Conservation (phyloP, 192 early-diverging fungal species). For the Coemansia sp. region DNA sequence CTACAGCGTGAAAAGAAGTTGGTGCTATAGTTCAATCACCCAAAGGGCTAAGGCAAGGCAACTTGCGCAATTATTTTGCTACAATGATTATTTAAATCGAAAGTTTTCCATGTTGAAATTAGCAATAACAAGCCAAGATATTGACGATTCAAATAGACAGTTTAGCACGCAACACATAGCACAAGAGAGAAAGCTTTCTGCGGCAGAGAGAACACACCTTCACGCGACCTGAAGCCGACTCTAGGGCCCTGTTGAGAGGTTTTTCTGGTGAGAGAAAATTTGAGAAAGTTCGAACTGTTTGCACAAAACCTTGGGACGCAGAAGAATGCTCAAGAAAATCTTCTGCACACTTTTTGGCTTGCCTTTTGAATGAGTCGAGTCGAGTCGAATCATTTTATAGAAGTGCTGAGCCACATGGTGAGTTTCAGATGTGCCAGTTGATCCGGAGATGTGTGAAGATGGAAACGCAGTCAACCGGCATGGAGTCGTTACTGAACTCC, state of each 20-base stretch:
- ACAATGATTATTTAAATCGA: background rate
- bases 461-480: background rate
- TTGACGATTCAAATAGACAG: background rate
- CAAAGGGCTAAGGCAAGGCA: background rate
- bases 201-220: background rate
- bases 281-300: background rate
- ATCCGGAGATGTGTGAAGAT: background rate
- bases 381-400: background rate
- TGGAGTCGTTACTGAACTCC: no score
- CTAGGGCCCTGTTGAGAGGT: background rate
- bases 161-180: background rate
- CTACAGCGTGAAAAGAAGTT: background rate
- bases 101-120: no score
- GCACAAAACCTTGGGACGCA: background rate
- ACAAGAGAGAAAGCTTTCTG: no score
- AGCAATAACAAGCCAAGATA: no score
- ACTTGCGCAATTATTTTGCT: background rate
- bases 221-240: background rate
- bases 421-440: background rate
- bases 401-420: background rate
- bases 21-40: background rate
- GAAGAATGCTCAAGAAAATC: background rate
- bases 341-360: background rate
- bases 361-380: background rate
- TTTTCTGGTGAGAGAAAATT: background rate